A percentile compares a stretch with the other conserved stretches of the same genome.
Evolutionary conservation across 768 basidiomycete genomes (phyloP).

Genomic region (Mycena latifolia): DNA sequence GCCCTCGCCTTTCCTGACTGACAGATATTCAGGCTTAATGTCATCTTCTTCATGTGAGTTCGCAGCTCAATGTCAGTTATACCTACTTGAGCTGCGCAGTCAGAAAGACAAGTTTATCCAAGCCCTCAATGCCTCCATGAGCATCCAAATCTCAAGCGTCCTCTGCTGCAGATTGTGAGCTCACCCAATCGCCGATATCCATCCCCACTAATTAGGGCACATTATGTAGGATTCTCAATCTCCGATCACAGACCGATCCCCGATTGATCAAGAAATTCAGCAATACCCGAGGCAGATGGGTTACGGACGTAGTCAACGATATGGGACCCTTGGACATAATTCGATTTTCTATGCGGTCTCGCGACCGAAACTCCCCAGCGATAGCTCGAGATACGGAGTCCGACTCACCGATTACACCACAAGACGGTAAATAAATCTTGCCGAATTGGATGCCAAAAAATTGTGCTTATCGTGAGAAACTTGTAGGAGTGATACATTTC

Average conservation of each 20-base stretch:
- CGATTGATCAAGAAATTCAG: conserved; percentile 21
- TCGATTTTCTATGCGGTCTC: conserved; percentile 2
- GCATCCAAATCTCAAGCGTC: conserved; percentile 36
- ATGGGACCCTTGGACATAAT: not conserved
- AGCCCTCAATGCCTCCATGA: conserved; percentile 35
- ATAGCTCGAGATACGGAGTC: not conserved
- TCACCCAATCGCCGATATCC: not conserved
- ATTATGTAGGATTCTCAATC: conserved; percentile 27
- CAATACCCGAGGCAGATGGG: conserved; percentile 26
- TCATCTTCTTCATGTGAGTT: conserved; percentile 34
- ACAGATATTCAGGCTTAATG: conserved; percentile 23
- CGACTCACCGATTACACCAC: too few species aligned
- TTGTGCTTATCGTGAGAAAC: too few species aligned
- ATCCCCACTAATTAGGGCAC: too few species aligned
- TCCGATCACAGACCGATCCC: conserved; percentile 20
- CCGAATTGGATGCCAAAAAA: too few species aligned
- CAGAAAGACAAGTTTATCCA: conserved; percentile 31
- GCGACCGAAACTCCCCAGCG: not conserved
- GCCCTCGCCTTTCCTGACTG: not conserved
- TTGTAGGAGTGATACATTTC: conserved; percentile 12
- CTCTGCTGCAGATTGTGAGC: conserved; percentile 19
- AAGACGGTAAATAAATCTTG: too few species aligned
- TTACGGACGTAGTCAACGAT: conserved; percentile 28
- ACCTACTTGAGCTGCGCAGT: conserved; percentile 11
- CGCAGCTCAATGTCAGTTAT: not conserved